Evolutionary conservation across 208 protist species (phyloP).

Genomic region (Leishmania guyanensis): DNA sequence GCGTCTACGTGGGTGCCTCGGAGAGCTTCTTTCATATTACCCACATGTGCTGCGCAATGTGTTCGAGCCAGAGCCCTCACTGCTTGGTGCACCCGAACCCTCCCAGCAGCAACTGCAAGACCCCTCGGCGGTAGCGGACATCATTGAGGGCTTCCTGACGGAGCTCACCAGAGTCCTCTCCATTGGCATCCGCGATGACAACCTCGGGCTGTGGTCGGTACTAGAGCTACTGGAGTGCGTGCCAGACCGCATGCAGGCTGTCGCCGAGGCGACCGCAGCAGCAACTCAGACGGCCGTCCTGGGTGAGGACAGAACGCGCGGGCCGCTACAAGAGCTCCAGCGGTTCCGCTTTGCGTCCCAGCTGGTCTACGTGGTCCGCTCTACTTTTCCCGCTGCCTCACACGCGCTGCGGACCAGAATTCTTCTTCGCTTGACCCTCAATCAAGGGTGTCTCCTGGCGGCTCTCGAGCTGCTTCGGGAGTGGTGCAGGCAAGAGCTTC

Average conservation of each 20-base stretch:
- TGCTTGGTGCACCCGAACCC: neutral
- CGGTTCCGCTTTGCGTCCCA: slow-evolving; percentile 60
- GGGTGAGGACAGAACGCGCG: neutral
- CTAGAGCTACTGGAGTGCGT: slow-evolving; percentile 51
- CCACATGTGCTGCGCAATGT: slow-evolving; percentile 21
- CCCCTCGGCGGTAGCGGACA: slow-evolving; percentile 18
- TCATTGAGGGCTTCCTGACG: slow-evolving; percentile 37
- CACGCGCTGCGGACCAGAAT: slow-evolving; percentile 33
- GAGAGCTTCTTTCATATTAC: slow-evolving; percentile 22
- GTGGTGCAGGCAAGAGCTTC: slow-evolving; percentile 45
- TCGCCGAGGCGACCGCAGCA: neutral
- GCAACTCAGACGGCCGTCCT: neutral
- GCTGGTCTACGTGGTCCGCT: slow-evolving; percentile 47
- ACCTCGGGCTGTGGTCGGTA: slow-evolving; percentile 56
- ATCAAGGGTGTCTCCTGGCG: slow-evolving; percentile 60
- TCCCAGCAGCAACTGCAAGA: neutral
- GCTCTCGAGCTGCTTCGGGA: slow-evolving; percentile 60
- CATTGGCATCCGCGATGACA: slow-evolving; percentile 36
- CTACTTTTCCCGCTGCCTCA: slow-evolving; percentile 33
- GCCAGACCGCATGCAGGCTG: slow-evolving; percentile 21
- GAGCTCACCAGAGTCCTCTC: slow-evolving; percentile 57
- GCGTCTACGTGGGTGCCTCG: slow-evolving; percentile 9
- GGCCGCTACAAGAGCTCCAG: slow-evolving; percentile 17
- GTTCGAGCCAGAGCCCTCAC: slow-evolving; percentile 5
- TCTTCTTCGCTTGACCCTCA: slow-evolving; percentile 60